Percentiles rank a stretch among this genome's conserved stretches.
These are phyloP conservation scores for Jamesozyma spencerorum DNA, from an alignment of 805 yeast genomes.

Conservation along the genomic window DNA sequence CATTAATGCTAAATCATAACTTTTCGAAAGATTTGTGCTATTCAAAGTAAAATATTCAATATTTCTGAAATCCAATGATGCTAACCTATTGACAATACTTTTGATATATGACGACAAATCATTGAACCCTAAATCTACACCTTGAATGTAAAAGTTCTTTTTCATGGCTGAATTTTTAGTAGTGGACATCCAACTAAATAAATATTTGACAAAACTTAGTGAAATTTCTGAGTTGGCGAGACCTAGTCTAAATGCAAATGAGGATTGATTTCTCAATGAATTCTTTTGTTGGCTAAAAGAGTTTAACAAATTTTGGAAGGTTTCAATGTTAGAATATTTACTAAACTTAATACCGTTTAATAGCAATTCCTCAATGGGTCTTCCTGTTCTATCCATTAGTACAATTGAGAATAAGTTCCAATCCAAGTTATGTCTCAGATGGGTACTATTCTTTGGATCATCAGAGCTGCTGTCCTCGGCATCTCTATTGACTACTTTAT, in stretches of 20 bases:
- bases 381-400: slow-evolving; percentile 57
- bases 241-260: slow-evolving; percentile 43
- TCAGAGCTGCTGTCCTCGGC: slow-evolving; percentile 12
- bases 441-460: slow-evolving; percentile 12
- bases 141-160: slow-evolving; percentile 31
- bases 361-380: slow-evolving; percentile 54
- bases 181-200: slow-evolving; percentile 48
- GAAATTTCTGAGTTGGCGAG: slow-evolving; percentile 65
- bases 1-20: slow-evolving; percentile 41
- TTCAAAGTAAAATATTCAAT: slow-evolving; percentile 51
- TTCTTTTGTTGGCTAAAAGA: slow-evolving; percentile 39
- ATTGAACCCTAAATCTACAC: slow-evolving; percentile 77
- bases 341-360: slow-evolving; percentile 68
- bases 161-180: slow-evolving; percentile 8
- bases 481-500: slow-evolving; percentile 16
- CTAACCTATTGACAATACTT: slow-evolving; percentile 19
- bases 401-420: slow-evolving; percentile 73
- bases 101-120: slow-evolving; percentile 39
- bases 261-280: slow-evolving; percentile 1
- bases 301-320: slow-evolving; percentile 47
- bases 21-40: slow-evolving; percentile 48
- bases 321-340: slow-evolving; percentile 33
- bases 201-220: slow-evolving; percentile 43
- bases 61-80: slow-evolving; percentile 16
- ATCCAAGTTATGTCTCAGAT: slow-evolving; percentile 59